Base-by-base conservation (phyloP, 768 basidiomycete genomes). In the Ramaria sp. region DNA sequence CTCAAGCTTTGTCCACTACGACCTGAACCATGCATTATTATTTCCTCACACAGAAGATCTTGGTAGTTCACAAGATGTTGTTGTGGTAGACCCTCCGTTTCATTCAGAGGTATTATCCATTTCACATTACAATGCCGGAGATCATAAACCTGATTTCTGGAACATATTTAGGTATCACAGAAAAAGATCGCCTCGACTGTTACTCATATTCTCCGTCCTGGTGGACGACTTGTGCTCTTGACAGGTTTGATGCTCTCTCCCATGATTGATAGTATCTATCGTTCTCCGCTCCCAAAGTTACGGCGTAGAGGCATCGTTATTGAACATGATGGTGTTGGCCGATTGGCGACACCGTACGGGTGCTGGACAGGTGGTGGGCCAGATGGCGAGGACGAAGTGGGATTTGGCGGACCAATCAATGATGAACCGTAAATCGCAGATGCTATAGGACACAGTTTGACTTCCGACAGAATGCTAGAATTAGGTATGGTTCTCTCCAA, bases 21-120 rank as follows among this genome's bases (percentile, higher is more conserved):
- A 57, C 31, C 20, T 57, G 17, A 17, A 57, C 33, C 27, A 49
- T 1, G 46, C 55, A 4, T 34, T 57, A 24, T 48, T 46, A 15
- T 57, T 57, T 22, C n/a, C 17, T 6, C 22, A n/a, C 22, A 9
- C 10, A 1, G 17, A 57, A 3, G 46, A 17, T 30, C 46, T 57
- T 19, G 30, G 24, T 19, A n/a, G 24, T 17, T 49, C 55, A 3
- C 45, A 48, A 37, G 55, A 57, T 27, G 48, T 57, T 15, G 46
- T 57, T 2, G 47, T 57, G 15, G 55, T 57, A 11, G 55, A 57
- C 37, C 55, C 55, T 10, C 55, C 55, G 9, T 57, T 48, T 30
- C 55, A 57, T 30, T 33, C 24, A 42, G 45, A 48, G 45, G 55
- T 57, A 50, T 20, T 52, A 4, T 19, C 17, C 31, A 19, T 39